Conservation (phyloP, 768 basidiomycete species). For the Glaciozyma martinii region DNA sequence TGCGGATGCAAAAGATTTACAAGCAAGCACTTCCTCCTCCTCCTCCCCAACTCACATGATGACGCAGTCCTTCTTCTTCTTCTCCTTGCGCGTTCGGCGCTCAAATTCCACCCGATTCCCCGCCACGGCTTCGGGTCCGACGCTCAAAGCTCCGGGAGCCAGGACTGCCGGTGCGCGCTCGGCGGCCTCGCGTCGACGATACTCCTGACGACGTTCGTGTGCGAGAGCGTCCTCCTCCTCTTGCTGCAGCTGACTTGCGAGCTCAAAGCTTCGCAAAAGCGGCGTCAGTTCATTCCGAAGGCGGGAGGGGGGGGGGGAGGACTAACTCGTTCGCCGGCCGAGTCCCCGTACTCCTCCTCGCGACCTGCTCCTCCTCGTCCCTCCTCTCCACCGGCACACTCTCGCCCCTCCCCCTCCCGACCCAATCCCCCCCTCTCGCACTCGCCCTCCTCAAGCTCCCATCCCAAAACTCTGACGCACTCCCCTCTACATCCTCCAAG, state of each 20-base stretch:
- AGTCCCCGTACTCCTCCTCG: not conserved
- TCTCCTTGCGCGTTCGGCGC: conserved; percentile 40
- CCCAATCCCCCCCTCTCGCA: conserved; percentile 55
- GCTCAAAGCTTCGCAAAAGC: conserved; percentile 47
- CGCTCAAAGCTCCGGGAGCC: not conserved
- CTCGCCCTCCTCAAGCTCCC: conserved; percentile 55
- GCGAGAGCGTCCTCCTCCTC: conserved; percentile 57
- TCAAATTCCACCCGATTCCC: conserved; percentile 27
- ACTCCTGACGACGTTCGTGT: conserved; percentile 31
- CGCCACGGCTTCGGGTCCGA: conserved; percentile 6
- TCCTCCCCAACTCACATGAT: conserved; percentile 47
- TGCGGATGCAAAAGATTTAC: not conserved
- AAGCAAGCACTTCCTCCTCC: not conserved
- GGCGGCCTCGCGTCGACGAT: conserved; percentile 18
- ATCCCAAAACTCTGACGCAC: conserved; percentile 68
- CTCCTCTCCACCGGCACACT: conserved; percentile 34
- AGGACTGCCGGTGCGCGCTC: not conserved
- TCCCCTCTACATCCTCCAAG: conserved; percentile 76
- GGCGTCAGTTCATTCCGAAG: too few relatives aligned
- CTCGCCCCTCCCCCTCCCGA: conserved; percentile 20
- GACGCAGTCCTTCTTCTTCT: conserved; percentile 48
- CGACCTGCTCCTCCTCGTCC: not conserved
- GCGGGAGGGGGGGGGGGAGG: too few relatives aligned
- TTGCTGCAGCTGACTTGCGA: conserved; percentile 68
- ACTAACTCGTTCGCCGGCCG: not conserved